Evolutionary conservation across 1,284 basidiomycete species (phyloP).

Genomic region (Peniophora sp.): DNA sequence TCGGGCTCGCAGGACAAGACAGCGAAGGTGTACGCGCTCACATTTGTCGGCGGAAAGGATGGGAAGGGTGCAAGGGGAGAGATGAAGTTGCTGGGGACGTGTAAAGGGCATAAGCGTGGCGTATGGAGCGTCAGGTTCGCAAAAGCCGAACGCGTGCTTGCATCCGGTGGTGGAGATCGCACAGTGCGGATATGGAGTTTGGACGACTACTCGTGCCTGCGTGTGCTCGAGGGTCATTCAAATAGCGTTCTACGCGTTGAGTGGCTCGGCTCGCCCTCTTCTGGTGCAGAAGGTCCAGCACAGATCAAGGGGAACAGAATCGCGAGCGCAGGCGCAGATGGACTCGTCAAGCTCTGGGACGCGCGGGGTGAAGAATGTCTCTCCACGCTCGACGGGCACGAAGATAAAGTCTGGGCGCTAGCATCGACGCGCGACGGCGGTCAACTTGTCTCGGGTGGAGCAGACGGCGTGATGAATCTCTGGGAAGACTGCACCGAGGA

Average conservation of each 20-base stretch:
- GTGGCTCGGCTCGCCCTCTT: constrained; percentile 53
- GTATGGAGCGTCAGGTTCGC: constrained; percentile 95
- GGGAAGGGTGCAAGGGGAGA: constrained; percentile 42
- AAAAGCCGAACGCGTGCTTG: constrained; percentile 75
- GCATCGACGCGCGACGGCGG: constrained; percentile 72
- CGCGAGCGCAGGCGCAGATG: constrained; percentile 86
- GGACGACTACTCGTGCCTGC: constrained; percentile 85
- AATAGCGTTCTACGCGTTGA: constrained; percentile 94
- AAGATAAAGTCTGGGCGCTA: constrained; percentile 96
- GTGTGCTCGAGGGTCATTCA: constrained; percentile 96
- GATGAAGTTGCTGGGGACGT: constrained; percentile 76
- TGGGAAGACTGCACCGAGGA: constrained; percentile 92
- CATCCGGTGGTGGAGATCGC: constrained; percentile 92
- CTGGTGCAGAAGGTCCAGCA: constrained; percentile 3
- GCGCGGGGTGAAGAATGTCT: constrained; percentile 83
- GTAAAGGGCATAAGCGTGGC: constrained; percentile 94
- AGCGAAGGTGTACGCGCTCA: constrained; percentile 84
- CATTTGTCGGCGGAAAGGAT: constrained; percentile 40
- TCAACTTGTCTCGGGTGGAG: constrained; percentile 85
- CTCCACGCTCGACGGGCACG: constrained; percentile 90
- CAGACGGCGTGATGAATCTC: constrained; percentile 89
- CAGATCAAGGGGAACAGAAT: constrained; percentile 69
- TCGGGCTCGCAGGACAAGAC: constrained; percentile 96
- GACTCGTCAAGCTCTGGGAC: constrained; percentile 95
- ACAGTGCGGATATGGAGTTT: constrained; percentile 92